Percentiles rank a stretch among this genome's conserved stretches.
Conservation (phyloP, 192 early-diverging fungal genomes). For the Paraglomus brasilianum region DNA sequence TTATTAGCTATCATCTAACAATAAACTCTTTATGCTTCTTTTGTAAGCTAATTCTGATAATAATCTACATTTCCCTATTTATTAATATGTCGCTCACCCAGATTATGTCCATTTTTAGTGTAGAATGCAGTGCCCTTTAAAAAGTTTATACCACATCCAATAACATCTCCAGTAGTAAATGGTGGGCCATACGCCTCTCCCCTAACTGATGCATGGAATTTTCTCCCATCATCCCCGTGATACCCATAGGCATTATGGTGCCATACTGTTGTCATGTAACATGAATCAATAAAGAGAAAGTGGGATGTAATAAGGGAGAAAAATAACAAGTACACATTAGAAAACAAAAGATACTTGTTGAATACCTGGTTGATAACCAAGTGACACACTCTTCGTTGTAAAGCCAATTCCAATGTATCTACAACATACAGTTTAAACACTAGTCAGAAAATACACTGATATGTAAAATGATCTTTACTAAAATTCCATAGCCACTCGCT, state of each 20-base stretch:
- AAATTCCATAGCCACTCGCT: too few species aligned
- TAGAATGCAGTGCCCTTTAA: constrained; percentile 67
- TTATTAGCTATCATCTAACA: too few species aligned
- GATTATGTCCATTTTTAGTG: constrained; percentile 80
- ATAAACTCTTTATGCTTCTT: too few species aligned
- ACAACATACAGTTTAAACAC: background rate
- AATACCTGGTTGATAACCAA: constrained; percentile 72
- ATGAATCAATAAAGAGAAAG: background rate
- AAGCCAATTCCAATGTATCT: constrained; percentile 85
- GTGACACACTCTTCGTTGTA: constrained; percentile 38
- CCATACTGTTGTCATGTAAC: constrained; percentile 58
- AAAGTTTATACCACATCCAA: constrained; percentile 88
- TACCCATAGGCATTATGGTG: constrained; percentile 80
- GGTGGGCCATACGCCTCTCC: constrained; percentile 76
- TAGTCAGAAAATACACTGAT: too few species aligned
- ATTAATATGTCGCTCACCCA: constrained; percentile 37
- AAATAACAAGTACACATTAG: too few species aligned
- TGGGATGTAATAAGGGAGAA: too few species aligned
- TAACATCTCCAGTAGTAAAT: constrained; percentile 82
- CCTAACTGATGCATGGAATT: constrained; percentile 59
- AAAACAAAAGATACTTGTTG: too few species aligned
- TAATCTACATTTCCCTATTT: too few species aligned
- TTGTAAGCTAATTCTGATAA: too few species aligned
- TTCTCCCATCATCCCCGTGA: constrained; percentile 86
- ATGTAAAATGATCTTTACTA: too few species aligned